Evolutionary conservation across 495 filamentous ascomycete species (phyloP), one percentile per base, ranked within the genome.

Genomic region (Lasiosphaeriaceae sp.): DNA sequence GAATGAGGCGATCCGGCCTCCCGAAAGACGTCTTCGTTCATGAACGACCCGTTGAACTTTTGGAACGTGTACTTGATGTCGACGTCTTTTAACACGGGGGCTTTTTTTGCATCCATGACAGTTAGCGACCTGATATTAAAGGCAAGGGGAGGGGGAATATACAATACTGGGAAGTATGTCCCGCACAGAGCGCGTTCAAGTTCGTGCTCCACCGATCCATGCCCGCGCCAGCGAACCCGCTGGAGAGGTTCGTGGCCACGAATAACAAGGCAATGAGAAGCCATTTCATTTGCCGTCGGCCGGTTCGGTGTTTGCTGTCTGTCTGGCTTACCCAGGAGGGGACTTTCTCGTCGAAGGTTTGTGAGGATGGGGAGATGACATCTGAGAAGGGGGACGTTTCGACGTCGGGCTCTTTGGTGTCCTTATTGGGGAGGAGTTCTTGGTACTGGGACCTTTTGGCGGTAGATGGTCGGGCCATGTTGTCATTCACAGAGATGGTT

Each of bases 1-100:
- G n/a, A n/a, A n/a, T n/a, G n/a, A n/a, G 79, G 77, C 20, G 76
- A 71, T 0, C 77, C 78, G 37, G 71, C 54, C 50, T 77, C 70
- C 11, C 82, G 78, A 60, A 75, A 86, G 21, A 76, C 67, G 46
- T 80, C 79, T 50, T 81, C 74, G 17, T 81, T 73, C 22, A 83
- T 35, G 3, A 83, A 71, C 0, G 78, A 77, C 14, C 81, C 80
- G 59, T 83, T 81, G 63, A 78, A 81, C 5, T 46, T 54, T 19
- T 74, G 57, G 11, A 2, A 50, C 3, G 3, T 37, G 55, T 62
- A 62, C 29, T 55, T 46, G 1, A 62, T 41, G 3, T 35, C 12
- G 8, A 58, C 56, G 19, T 62, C 55, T 43, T 41, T 55, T 3
- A 62, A 0, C 0, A 62, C 47, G 4, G 59, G 55, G 1, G 39